A percentile compares a stretch with the other conserved stretches of the same genome.
phyloP scores from a whole-genome alignment of 352 stramenopile genomes.

The Phytophthora crassamura region DNA sequence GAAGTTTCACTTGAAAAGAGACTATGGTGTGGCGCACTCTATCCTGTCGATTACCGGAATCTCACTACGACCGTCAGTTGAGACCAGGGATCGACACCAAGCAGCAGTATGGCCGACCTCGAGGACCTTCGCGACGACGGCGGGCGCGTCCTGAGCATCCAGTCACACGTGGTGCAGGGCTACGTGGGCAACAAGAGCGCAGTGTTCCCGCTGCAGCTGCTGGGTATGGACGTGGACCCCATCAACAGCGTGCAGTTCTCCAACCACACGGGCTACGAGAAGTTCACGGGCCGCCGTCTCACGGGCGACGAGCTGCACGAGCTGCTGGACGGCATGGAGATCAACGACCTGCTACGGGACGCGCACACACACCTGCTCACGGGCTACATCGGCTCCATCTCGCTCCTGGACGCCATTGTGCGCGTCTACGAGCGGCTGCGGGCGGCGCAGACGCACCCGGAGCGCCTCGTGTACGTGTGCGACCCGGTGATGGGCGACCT shows the following conservation, averaged over 20 bases:
- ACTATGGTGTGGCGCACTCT: slow-evolving; percentile 18
- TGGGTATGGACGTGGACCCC: slow-evolving; percentile 87
- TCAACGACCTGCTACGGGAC: slow-evolving; percentile 70
- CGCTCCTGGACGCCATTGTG: slow-evolving; percentile 76
- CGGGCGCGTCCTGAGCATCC: slow-evolving; percentile 85
- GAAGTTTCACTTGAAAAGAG: slow-evolving; percentile 7
- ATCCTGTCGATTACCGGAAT: slow-evolving; percentile 29
- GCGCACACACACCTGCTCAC: slow-evolving; percentile 85
- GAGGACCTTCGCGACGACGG: slow-evolving; percentile 39
- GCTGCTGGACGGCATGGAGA: slow-evolving; percentile 79
- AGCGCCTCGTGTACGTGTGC: slow-evolving; percentile 78
- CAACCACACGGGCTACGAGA: slow-evolving; percentile 87
- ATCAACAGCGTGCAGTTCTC: slow-evolving; percentile 92
- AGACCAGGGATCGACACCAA: slow-evolving; percentile 6
- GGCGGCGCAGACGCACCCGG: slow-evolving; percentile 55
- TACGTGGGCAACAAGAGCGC: slow-evolving; percentile 91
- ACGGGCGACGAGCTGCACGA: slow-evolving; percentile 79
- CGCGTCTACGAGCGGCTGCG: slow-evolving; percentile 65
- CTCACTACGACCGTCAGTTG: no score
- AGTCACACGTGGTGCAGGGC: slow-evolving; percentile 88
- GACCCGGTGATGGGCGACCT: slow-evolving; percentile 87
- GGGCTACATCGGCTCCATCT: slow-evolving; percentile 78
- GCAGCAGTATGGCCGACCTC: slow-evolving; percentile 16
- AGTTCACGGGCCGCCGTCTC: slow-evolving; percentile 77
- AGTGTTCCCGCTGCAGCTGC: slow-evolving; percentile 84